Percentiles rank a stretch among this genome's conserved stretches.
Conservation (phyloP, 2,329 filamentous ascomycete genomes). For the Aureobasidium vineae region DNA sequence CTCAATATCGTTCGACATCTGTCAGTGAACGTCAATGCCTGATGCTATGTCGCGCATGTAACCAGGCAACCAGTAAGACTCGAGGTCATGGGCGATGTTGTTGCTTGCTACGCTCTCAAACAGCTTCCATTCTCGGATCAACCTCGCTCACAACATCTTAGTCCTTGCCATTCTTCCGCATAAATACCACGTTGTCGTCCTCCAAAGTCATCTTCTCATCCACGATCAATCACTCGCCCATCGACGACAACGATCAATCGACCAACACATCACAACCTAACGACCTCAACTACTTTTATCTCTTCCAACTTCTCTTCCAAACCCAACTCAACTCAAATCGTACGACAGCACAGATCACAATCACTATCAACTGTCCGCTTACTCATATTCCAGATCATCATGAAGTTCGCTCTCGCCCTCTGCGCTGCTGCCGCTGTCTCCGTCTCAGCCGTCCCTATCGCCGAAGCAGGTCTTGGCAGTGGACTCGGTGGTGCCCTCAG, state of each 20-base stretch:
- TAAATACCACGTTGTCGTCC: constrained; percentile 2
- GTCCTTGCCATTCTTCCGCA: background rate
- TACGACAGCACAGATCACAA: background rate
- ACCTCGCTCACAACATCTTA: background rate
- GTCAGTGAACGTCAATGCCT: background rate
- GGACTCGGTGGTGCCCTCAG: constrained; percentile 2
- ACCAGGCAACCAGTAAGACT: background rate
- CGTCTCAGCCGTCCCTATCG: constrained; percentile 5
- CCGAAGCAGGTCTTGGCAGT: constrained; percentile 7
- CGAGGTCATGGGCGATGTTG: constrained; percentile 4
- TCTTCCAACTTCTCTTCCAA: background rate
- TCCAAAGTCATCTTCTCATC: background rate
- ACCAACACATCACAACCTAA: background rate
- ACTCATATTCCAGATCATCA: background rate
- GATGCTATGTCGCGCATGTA: background rate
- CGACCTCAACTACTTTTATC: background rate
- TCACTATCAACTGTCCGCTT: background rate
- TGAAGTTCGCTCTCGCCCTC: constrained; percentile 20
- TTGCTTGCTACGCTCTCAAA: background rate
- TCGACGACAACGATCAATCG: background rate
- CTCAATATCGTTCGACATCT: background rate
- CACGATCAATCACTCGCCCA: background rate
- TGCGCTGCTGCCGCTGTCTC: background rate
- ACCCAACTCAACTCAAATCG: background rate
- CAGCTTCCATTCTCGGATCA: background rate